Evolutionary conservation across 2,329 filamentous ascomycete genomes (phyloP).

Genomic region (Torrubiellomyces zombiae): DNA sequence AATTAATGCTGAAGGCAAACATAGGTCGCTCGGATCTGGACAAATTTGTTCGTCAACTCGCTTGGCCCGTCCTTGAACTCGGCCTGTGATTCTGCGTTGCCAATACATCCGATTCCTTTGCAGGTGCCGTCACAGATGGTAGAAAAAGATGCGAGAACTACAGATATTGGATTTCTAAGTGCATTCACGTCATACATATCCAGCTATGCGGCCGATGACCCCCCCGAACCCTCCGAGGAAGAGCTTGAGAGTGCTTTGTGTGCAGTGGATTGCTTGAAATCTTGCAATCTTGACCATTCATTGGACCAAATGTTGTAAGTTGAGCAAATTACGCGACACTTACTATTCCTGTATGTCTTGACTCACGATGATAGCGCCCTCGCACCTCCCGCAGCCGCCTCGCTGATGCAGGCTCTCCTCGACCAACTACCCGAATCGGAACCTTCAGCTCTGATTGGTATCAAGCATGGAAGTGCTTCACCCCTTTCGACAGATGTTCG

Average conservation of each 20-base stretch:
- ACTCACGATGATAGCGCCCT: slow-evolving; percentile 17
- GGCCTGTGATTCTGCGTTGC: slow-evolving; percentile 43
- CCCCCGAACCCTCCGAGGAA: slow-evolving; percentile 91
- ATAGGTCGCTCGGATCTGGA: slow-evolving; percentile 76
- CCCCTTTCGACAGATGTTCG: slow-evolving; percentile 40
- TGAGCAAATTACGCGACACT: no score
- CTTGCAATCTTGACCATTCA: slow-evolving; percentile 70
- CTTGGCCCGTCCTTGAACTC: slow-evolving; percentile 69
- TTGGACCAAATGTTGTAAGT: slow-evolving; percentile 68
- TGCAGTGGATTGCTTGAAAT: slow-evolving; percentile 84
- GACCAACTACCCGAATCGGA: slow-evolving; percentile 75
- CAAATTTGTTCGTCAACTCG: slow-evolving; percentile 93
- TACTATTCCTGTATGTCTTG: not conserved
- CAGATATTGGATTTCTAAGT: slow-evolving; percentile 76
- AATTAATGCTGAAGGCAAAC: slow-evolving; percentile 3
- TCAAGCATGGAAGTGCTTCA: slow-evolving; percentile 69
- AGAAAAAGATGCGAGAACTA: slow-evolving; percentile 62
- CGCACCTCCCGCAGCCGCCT: slow-evolving; percentile 12
- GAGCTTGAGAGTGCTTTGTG: slow-evolving; percentile 91
- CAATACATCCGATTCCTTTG: slow-evolving; percentile 68
- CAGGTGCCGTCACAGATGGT: slow-evolving; percentile 87
- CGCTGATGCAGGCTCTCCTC: slow-evolving; percentile 51
- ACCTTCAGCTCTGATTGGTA: slow-evolving; percentile 61
- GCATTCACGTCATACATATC: slow-evolving; percentile 93
- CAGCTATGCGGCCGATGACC: slow-evolving; percentile 96